Conservation (phyloP, 129 eudicot species). For the Helichrysum umbraculigerum region DNA sequence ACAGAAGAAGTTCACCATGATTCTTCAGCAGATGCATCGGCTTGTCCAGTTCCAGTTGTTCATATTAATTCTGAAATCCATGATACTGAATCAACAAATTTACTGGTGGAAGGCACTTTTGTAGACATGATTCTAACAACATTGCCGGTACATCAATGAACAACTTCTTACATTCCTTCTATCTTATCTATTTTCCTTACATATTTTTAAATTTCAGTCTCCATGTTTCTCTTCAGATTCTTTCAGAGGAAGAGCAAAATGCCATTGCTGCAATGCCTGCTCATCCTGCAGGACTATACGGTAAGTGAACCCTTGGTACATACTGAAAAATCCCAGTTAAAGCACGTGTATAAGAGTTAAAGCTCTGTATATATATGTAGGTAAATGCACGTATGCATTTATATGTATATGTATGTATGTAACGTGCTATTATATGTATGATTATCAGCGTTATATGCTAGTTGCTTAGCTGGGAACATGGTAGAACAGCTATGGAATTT, state of each 20-base stretch:
- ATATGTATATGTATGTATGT: background rate
- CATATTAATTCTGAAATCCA: slow-evolving; percentile 56
- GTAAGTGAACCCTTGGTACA: slow-evolving; percentile 40
- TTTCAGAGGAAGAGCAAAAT: slow-evolving; percentile 86
- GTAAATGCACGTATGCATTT: background rate
- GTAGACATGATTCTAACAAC: slow-evolving; percentile 84
- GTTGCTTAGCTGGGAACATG: slow-evolving; percentile 84
- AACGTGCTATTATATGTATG: slow-evolving; percentile 8
- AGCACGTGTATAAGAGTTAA: background rate
- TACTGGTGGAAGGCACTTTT: slow-evolving; percentile 60
- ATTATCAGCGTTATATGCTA: slow-evolving; percentile 83
- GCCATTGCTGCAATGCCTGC: slow-evolving; percentile 91
- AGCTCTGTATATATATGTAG: background rate
- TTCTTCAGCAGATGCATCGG: slow-evolving; percentile 44
- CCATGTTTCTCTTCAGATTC: slow-evolving; percentile 53
- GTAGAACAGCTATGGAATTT: slow-evolving; percentile 98
- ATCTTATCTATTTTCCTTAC: background rate
- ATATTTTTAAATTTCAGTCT: slow-evolving; percentile 12
- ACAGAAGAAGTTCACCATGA: slow-evolving; percentile 63
- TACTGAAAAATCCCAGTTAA: background rate
- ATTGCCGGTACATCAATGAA: slow-evolving; percentile 69
- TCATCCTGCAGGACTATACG: slow-evolving; percentile 95
- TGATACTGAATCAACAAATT: slow-evolving; percentile 63
- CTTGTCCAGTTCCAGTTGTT: slow-evolving; percentile 56
- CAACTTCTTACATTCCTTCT: slow-evolving; percentile 4